Base-by-base conservation (phyloP, 345 rosid genomes). In the Heritiera fomes region DNA sequence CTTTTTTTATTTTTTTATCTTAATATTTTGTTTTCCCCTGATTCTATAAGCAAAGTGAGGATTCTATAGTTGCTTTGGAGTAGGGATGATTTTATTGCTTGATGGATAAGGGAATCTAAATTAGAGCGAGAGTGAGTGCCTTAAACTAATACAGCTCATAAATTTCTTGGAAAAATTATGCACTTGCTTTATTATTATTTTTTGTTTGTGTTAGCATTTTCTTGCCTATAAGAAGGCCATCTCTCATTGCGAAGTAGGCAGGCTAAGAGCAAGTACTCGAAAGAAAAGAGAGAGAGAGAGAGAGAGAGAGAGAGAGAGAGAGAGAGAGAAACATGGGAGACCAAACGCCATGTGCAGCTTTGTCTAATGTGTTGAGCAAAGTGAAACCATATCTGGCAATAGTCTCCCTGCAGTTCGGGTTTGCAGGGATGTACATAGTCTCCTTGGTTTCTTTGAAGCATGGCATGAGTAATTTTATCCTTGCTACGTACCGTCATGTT, bases 341-440 rank as follows among this genome's bases (percentile, higher is more conserved):
- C 65, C 79, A 73, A 73, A 68, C 40, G 11, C 28, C 20, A 56
- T 52, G 66, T 63, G 70, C 28, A 41, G 79, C 34, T 23, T 4
- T 87, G 50, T 53, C 75, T 46, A 38, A 41, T 14, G 7, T 46
- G 60, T 13, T 87, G 12, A 82, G 78, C 59, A 91, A 84, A 61
- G 17, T 70, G 52, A 95, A 95, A 68, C 98, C 97, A 38, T 92
- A 87, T 82, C 38, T 93, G 78, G 97, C 94, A 6, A 92, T 95
- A n/a, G 70, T 92, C 75, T 92, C 90, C 59, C 85, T 95, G 53
- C 98, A 95, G 62, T 93, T 95, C 78, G 99, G 99, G 14, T 95
- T 84, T 71, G 90, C 98, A 18, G 99, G 99, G 80, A 87, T 95
- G 97, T 93, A 90, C 73, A 85, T 95, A 40, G 81, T 95, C 41